Percentiles rank a stretch among this genome's conserved stretches.
These are phyloP conservation scores for Lachnellula cervina DNA, from an alignment of 2,329 filamentous ascomycete genomes.

Conservation along the genomic window DNA sequence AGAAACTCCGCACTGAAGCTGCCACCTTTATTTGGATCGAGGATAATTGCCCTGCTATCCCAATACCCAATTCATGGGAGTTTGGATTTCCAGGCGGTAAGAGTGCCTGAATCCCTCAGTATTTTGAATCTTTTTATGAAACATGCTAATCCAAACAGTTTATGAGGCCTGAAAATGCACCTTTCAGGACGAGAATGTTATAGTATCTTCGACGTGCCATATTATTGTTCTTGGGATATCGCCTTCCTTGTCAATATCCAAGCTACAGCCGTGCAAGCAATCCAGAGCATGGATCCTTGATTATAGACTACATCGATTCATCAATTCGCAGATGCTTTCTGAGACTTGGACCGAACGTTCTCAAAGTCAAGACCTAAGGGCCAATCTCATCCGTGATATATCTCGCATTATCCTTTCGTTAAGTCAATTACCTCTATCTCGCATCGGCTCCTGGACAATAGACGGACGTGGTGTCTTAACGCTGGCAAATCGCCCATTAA, in stretches of 20 bases:
- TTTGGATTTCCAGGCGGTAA: constrained; percentile 25
- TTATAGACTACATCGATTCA: constrained; percentile 29
- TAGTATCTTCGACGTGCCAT: constrained; percentile 23
- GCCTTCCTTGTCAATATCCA: constrained; percentile 26
- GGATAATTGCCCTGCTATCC: constrained; percentile 34
- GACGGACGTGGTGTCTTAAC: constrained; percentile 26
- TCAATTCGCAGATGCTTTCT: constrained; percentile 24
- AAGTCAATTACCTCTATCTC: constrained; percentile 24
- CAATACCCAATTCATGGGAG: constrained; percentile 20
- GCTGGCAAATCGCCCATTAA: constrained; percentile 35
- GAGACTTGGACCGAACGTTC: constrained; percentile 26
- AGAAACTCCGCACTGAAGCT: no score
- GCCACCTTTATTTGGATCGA: constrained; percentile 31
- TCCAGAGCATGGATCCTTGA: constrained; percentile 27
- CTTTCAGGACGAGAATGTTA: constrained; percentile 17
- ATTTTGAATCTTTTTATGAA: constrained; percentile 5
- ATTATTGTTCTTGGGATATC: constrained; percentile 21
- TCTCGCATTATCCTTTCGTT: constrained; percentile 27
- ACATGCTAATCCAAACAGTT: constrained; percentile 13
- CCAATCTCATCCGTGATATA: constrained; percentile 25
- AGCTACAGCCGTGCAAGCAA: constrained; percentile 8
- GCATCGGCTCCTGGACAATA: constrained; percentile 33
- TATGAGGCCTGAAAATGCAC: constrained; percentile 7
- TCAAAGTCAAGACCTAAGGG: constrained; percentile 13
- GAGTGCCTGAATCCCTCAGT: constrained; percentile 20